A percentile compares a stretch with the other conserved stretches of the same genome.
Evolutionary conservation across 148 eudicot genomes (phyloP).

Genomic region (Pouteria glomerata): DNA sequence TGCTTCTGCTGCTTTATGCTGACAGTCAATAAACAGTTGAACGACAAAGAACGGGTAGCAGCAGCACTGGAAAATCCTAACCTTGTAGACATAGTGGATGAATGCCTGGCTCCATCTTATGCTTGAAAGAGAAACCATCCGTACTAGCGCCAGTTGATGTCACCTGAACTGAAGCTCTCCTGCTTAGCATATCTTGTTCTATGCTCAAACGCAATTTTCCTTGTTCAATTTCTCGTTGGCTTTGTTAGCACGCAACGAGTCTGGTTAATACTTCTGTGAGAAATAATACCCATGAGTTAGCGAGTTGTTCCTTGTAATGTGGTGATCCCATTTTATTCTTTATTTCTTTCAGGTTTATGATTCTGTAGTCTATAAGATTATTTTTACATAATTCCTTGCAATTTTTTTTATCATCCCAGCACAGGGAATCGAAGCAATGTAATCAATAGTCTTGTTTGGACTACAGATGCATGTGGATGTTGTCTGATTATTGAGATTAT

Average conservation of each 20-base stretch:
- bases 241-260: neutral
- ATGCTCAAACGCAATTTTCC: neutral
- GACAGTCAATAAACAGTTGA: conserved; percentile 91
- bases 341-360: neutral
- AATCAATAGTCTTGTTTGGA: neutral
- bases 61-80: conserved; percentile 94
- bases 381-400: neutral
- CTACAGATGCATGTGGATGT: no score
- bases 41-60: conserved; percentile 91
- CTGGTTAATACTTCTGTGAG: neutral
- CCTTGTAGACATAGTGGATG: conserved; percentile 85
- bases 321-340: neutral
- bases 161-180: conserved; percentile 6
- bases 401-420: neutral
- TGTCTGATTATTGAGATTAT: no score
- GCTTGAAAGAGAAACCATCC: conserved; percentile 32
- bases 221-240: neutral
- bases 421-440: no score
- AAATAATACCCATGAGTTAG: conserved; percentile 10
- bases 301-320: neutral
- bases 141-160: neutral
- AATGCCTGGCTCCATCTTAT: conserved; percentile 76
- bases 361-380: neutral
- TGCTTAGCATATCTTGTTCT: neutral
- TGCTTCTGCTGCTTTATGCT: conserved; percentile 6